Base-by-base conservation (phyloP, 257 asterid genomes). In the Apocynum venetum region DNA sequence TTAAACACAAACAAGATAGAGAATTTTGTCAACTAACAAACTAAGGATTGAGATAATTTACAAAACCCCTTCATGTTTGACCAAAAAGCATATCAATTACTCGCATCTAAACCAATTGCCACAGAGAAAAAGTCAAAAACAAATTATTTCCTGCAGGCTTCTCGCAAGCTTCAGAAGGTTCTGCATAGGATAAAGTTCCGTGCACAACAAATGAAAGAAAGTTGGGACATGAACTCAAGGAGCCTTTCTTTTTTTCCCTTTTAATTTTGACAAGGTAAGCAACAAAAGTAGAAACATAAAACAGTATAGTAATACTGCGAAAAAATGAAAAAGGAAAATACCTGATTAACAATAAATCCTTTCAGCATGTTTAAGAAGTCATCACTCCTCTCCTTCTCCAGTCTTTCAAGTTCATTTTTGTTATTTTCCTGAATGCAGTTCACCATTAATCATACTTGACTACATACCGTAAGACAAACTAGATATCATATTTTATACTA, bases 321-420 rank as follows among this genome's bases (percentile, higher is more conserved):
- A 57, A 41, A 72, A 6, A 44, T 46, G 60, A 60, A 78, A 20
- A 43, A 10, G 51, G 71, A 43, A 17, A 52, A 46, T 85, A 91
- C 98, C 98, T 95, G 99, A 87, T 95, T 95, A 77, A 91, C 96
- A 73, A 95, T 79, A 78, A 95, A 95, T 77, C 99, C 99, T 85
- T 83, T 93, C 82, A 95, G 86, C 99, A 95, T 95, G 88, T 81
- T 84, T 79, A 93, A 69, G 82, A 95, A 88, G 87, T 95, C 99
- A 76, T 91, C 97, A 46, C 80, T 92, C 84, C 88, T 89, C 91
- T 95, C 98, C 80, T 79, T 85, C 76, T 93, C 98, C 49, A 93
- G 86, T 90, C 99, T 93, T 81, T 86, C 99, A 65, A 93, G 88
- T 87, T 95, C 99, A 72, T 82, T 93, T 88, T 82, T 90, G 80